Percentiles rank a stretch among this genome's conserved stretches.
These are phyloP conservation scores for Crithidia sp. DNA, from an alignment of 208 protist species.

Conservation along the genomic window DNA sequence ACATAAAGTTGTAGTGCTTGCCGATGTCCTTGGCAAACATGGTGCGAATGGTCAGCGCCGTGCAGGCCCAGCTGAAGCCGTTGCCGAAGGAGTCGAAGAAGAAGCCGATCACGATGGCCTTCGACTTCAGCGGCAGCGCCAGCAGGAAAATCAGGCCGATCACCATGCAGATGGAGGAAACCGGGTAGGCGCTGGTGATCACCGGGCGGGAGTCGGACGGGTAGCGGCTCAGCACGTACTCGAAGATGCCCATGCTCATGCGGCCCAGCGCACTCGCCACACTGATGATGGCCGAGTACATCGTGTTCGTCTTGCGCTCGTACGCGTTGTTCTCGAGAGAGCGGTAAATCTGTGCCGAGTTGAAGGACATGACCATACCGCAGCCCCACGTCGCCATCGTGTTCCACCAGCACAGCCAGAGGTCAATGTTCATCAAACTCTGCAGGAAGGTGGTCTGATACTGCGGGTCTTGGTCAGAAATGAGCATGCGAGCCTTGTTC, in stretches of 20 bases:
- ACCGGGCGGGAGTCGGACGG: conserved; percentile 36
- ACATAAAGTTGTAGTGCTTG: conserved; percentile 83
- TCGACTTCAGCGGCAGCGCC: conserved; percentile 40
- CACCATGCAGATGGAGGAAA: conserved; percentile 42
- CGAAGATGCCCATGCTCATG: conserved; percentile 55
- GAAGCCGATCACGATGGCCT: conserved; percentile 56
- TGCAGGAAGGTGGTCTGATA: conserved; percentile 64
- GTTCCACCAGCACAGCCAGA: conserved; percentile 69
- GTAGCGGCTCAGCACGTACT: conserved; percentile 40
- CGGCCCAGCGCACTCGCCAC: conserved; percentile 69
- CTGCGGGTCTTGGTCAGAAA: conserved; percentile 53
- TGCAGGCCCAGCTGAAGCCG: conserved; percentile 64
- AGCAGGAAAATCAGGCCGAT: conserved; percentile 50
- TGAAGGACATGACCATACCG: conserved; percentile 66
- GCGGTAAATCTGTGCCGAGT: conserved; percentile 68
- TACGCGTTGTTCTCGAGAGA: conserved; percentile 44
- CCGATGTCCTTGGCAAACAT: conserved; percentile 73
- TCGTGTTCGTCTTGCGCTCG: conserved; percentile 40
- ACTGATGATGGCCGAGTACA: conserved; percentile 62
- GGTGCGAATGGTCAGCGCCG: conserved; percentile 44
- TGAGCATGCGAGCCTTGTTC: conserved; percentile 30
- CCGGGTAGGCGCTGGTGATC: conserved; percentile 45
- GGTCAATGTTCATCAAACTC: conserved; percentile 40
- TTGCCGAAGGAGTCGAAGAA: conserved; percentile 66
- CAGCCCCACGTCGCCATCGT: conserved; percentile 71